phyloP scores from a whole-genome alignment of 306 rosid species.

The Inga leiocalycina region DNA sequence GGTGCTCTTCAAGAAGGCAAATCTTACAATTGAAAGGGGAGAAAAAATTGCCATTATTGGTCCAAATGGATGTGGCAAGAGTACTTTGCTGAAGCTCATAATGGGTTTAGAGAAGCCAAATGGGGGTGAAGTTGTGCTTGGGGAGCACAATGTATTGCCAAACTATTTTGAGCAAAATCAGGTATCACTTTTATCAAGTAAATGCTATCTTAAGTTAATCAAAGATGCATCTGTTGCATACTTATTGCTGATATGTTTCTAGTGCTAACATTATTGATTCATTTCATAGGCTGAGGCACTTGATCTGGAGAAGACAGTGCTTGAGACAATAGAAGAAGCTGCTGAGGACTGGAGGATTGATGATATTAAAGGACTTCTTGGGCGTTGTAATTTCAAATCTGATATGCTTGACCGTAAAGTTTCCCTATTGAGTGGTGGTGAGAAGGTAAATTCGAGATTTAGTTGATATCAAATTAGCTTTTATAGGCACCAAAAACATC shows the following conservation, averaged over 20 bases:
- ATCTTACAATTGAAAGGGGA: conserved; percentile 86
- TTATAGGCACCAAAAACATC: background rate
- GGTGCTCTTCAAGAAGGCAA: conserved; percentile 82
- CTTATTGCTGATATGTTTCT: conserved; percentile 17
- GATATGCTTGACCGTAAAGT: conserved; percentile 97
- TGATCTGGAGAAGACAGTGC: conserved; percentile 89
- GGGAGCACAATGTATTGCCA: conserved; percentile 92
- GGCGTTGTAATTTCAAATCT: conserved; percentile 95
- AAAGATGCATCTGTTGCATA: conserved; percentile 10
- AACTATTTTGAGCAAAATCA: conserved; percentile 99
- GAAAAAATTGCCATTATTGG: conserved; percentile 96
- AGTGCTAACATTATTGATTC: conserved; percentile 33
- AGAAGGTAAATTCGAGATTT: conserved; percentile 68
- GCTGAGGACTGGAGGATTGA: conserved; percentile 96
- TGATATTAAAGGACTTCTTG: conserved; percentile 97
- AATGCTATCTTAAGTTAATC: conserved; percentile 16
- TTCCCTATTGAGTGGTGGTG: conserved; percentile 94
- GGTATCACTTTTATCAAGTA: conserved; percentile 48
- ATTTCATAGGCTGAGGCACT: conserved; percentile 92
- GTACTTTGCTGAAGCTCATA: conserved; percentile 87
- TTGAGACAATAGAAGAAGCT: conserved; percentile 89
- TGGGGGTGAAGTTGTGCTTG: conserved; percentile 81
- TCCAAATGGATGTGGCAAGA: conserved; percentile 99
- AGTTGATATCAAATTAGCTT: background rate
- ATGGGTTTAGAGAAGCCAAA: conserved; percentile 85